Evolutionary conservation across 2,329 filamentous ascomycete genomes (phyloP), one percentile per base, ranked within the genome.

Genomic region (Colletotrichum gigasporum): DNA sequence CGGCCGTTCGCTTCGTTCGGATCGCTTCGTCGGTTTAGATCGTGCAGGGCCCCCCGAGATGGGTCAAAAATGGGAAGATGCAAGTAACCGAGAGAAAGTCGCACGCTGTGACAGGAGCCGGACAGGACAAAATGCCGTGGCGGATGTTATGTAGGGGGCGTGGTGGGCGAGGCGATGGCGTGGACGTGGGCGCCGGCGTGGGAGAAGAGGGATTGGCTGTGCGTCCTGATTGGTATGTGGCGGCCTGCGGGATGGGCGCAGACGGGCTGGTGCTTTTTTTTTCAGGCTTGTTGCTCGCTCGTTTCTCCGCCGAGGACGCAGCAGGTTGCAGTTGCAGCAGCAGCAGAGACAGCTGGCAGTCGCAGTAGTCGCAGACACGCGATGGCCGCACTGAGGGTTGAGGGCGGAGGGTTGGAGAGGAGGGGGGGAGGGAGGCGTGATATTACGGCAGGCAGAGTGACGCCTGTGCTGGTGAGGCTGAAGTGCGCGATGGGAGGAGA

Each of bases 231-330:
- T 63, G 47, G 54, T 51, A 52, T 54, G 61, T 41, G 56, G 48
- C 60, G 47, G 60, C 45, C 60, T 63, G 54, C 56, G 56, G 61
- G 56, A 64, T 54, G 61, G 42, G 61, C 61, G 56, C 61, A 54
- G 48, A 42, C 34, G 48, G 61, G 56, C 48, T 54, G 61, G 48
- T 61, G 61, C 61, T 52, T 53, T 35, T 24, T 51, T 39, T 32
- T 48, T 37, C n/a, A n/a, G n/a, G n/a, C n/a, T 18, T 22, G 12
- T 58, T 47, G 47, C 50, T 61, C 26, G 48, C 56, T 54, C 56
- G 61, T 44, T 60, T 61, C 48, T 64, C 61, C 61, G 61, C 61
- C 61, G 48, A 64, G 60, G 45, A 63, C 39, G 39, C 37, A 60
- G 55, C 24, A 52, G 34, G 16, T 16, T 42, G 26, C 45, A 12